Base-by-base conservation (phyloP, 1,139 yeast genomes). In the Lodderomyces parapsilosis region DNA sequence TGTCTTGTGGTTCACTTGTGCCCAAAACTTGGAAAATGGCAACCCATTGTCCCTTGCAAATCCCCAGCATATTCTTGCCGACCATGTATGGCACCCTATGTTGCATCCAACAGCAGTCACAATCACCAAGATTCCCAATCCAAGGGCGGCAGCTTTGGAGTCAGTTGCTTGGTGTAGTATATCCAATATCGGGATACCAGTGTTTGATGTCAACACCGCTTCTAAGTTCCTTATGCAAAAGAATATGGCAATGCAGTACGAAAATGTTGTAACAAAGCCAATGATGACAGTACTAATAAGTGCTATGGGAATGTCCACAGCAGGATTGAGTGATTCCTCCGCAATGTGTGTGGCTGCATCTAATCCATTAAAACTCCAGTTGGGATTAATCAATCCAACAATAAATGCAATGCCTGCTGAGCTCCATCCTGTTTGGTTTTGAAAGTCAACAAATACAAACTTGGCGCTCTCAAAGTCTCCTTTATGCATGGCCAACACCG, bases 21-120 rank as follows among this genome's bases (percentile, higher is more conserved):
- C 48, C 70, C 67, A 68, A 44, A 58, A 63, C 34, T 57, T 51
- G 5, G 74, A 66, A 6, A 65, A 69, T 2, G 73, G 72, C 44
- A 71, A 59, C 1, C 76, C 76, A 38, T 66, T 64, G 63, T 85
- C 91, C 62, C 91, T 78, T 14, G 89, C 74, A 59, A 84, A 86
- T 6, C 90, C 82, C 91, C 91, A 85, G 54, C 86, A 78, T 51
- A 83, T 65, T 59, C 89, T 71, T 38, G 88, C 82, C 65, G 81
- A 86, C 87, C 89, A 82, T 4, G 91, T 83, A 55, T 84, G 90
- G 45, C 84, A 76, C 7, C 86, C 76, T 49, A 83, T 80, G 46
- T 81, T 80, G 60, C 90, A 84, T 33, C 89, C 88, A 54, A 78
- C 68, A 2, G 86, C 83, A 10, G 89, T 83, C 41, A 78, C 65